Percentiles rank a stretch among this genome's conserved stretches.
Evolutionary conservation across 805 yeast genomes (phyloP).

Genomic region (Zygosaccharomyces bailii): DNA sequence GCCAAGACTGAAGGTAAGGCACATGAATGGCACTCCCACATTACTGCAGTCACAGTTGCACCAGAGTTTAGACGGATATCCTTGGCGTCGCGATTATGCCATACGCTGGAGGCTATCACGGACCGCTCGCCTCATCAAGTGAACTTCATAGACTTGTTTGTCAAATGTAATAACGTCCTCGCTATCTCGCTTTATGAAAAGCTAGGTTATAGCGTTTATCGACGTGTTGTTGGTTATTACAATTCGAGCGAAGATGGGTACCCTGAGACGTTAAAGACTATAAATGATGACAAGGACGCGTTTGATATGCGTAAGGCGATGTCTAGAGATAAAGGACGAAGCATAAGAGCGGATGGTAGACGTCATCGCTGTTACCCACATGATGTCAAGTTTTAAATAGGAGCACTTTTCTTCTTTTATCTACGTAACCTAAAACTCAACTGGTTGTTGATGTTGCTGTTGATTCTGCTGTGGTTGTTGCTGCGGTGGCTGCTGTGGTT

Average conservation of each 20-base stretch:
- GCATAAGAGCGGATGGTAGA: slow-evolving; percentile 60
- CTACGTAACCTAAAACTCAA: slow-evolving; percentile 11
- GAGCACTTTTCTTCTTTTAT: slow-evolving; percentile 7
- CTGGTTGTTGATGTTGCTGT: slow-evolving; percentile 14
- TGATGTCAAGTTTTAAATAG: slow-evolving; percentile 53
- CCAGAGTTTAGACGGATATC: slow-evolving; percentile 81
- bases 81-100: slow-evolving; percentile 75
- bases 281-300: slow-evolving; percentile 75
- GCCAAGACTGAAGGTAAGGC: slow-evolving; percentile 91
- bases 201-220: slow-evolving; percentile 76
- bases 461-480: slow-evolving; percentile 15
- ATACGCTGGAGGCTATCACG: slow-evolving; percentile 67
- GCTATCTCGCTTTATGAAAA: slow-evolving; percentile 84
- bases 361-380: slow-evolving; percentile 59
- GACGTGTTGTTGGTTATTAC: slow-evolving; percentile 89
- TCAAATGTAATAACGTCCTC: slow-evolving; percentile 74
- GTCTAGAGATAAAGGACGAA: slow-evolving; percentile 51
- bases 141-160: slow-evolving; percentile 86
- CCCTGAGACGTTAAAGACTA: slow-evolving; percentile 39
- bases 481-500: slow-evolving; percentile 15
- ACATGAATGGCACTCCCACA: slow-evolving; percentile 92
- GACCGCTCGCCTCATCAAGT: slow-evolving; percentile 76
- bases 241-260: slow-evolving; percentile 51
- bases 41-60: slow-evolving; percentile 90
- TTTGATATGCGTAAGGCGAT: slow-evolving; percentile 77